Conservation (phyloP, 179 eudicot species). For the Actinidia arguta region DNA sequence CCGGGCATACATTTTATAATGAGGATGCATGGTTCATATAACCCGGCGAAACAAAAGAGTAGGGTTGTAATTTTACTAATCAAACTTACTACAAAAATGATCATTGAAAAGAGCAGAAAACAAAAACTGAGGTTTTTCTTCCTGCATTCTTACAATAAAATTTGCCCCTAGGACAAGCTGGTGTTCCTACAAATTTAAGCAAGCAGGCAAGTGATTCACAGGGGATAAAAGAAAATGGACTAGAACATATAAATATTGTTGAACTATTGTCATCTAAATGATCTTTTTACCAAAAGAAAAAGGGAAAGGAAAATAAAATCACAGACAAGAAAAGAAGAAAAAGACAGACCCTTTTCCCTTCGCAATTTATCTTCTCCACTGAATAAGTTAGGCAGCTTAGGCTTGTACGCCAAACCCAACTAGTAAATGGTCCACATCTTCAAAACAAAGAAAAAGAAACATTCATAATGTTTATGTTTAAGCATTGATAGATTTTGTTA, state of each 20-base stretch:
- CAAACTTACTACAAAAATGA: conserved; percentile 77
- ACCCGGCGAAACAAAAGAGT: neutral
- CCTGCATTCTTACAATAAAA: conserved; percentile 86
- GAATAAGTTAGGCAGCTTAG: no score
- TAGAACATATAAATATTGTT: neutral
- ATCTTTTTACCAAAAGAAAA: neutral
- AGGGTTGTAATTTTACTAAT: neutral
- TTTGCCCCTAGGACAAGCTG: conserved; percentile 87
- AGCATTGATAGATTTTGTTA: no score
- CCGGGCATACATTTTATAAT: no score
- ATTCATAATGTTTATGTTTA: no score
- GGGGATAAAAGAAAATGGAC: neutral
- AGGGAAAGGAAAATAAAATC: neutral
- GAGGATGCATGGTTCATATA: neutral
- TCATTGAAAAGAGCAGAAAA: conserved; percentile 92
- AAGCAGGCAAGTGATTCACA: conserved; percentile 9
- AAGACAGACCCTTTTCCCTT: no score
- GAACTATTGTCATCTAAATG: neutral
- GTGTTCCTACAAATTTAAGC: conserved; percentile 59
- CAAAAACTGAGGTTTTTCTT: conserved; percentile 77
- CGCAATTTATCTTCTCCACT: no score
- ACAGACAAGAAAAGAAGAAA: neutral
- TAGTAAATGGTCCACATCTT: no score
- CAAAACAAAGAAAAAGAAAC: no score
- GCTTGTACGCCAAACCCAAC: no score